A percentile compares a stretch with the other conserved stretches of the same genome.
Evolutionary conservation across 108 stramenopile genomes (phyloP).

Genomic region (Fragilaria radians): DNA sequence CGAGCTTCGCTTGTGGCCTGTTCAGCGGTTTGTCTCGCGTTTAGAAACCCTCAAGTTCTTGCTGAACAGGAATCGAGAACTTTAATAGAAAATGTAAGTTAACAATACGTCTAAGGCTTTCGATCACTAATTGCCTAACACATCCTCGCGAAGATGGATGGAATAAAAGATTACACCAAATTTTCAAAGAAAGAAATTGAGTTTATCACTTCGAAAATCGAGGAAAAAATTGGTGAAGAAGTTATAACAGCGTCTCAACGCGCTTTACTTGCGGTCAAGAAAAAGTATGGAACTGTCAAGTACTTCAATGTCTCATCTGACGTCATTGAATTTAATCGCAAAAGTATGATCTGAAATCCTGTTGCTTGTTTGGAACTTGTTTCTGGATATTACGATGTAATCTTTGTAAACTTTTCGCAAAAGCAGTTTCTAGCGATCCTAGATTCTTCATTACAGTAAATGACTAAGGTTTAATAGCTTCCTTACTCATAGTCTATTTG

Average conservation of each 20-base stretch:
- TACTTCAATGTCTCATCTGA: conserved; percentile 36
- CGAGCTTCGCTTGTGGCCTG: conserved; percentile 84
- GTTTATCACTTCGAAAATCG: conserved; percentile 8
- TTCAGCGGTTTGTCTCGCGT: conserved; percentile 84
- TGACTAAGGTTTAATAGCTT: too few species aligned
- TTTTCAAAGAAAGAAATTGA: conserved; percentile 27
- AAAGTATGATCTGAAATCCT: conserved; percentile 23
- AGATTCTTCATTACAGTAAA: too few species aligned
- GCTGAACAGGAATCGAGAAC: conserved; percentile 2
- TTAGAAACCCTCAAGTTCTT: conserved; percentile 29
- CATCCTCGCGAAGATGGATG: conserved; percentile 24
- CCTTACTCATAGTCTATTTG: too few species aligned
- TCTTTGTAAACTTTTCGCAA: too few species aligned
- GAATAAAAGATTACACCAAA: conserved; percentile 58
- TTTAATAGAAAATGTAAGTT: conserved; percentile 4
- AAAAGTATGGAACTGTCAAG: conserved; percentile 49
- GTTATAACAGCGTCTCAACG: conserved; percentile 47
- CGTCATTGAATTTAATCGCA: too few species aligned
- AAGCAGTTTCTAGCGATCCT: too few species aligned
- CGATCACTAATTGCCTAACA: too few species aligned
- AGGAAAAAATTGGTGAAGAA: conserved; percentile 20
- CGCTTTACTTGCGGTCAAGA: conserved; percentile 52
- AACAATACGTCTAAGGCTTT: neutral
- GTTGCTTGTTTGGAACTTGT: conserved; percentile 9
- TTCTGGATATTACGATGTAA: conserved; percentile 5